Conservation (phyloP, 2,329 filamentous ascomycete genomes). For the Fusarium fracticaudum region DNA sequence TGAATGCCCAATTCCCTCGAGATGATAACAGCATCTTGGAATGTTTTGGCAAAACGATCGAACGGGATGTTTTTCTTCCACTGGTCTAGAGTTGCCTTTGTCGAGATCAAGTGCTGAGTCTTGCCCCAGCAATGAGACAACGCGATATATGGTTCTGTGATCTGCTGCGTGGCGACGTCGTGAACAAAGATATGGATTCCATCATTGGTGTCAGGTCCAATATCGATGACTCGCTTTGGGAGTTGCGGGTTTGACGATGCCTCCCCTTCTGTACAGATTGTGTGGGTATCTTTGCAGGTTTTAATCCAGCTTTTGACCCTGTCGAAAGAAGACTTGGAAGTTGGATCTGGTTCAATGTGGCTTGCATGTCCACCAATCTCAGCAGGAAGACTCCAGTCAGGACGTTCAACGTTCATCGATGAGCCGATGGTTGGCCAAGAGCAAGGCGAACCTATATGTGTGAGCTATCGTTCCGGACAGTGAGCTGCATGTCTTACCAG, state of each 20-base stretch:
- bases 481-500: conserved; percentile 1
- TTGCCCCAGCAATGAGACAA: conserved; percentile 40
- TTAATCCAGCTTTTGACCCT: conserved; percentile 32
- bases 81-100: conserved; percentile 9
- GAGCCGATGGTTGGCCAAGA: conserved; percentile 36
- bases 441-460: background rate
- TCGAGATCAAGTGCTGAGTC: conserved; percentile 20
- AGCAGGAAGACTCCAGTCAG: background rate
- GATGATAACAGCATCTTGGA: conserved; percentile 31
- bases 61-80: conserved; percentile 36
- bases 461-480: background rate
- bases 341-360: conserved; percentile 29
- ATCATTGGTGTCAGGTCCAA: conserved; percentile 26
- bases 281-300: conserved; percentile 20
- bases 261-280: conserved; percentile 26
- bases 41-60: conserved; percentile 19
- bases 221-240: conserved; percentile 34
- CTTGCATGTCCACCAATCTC: conserved; percentile 18
- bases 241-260: background rate
- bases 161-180: conserved; percentile 9
- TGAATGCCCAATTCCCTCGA: conserved; percentile 31
- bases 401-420: conserved; percentile 15
- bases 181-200: conserved; percentile 29
- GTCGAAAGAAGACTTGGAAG: conserved; percentile 10
- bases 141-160: conserved; percentile 26